Conservation (phyloP, 1,139 yeast species). For the Kodamaea fungicola region DNA sequence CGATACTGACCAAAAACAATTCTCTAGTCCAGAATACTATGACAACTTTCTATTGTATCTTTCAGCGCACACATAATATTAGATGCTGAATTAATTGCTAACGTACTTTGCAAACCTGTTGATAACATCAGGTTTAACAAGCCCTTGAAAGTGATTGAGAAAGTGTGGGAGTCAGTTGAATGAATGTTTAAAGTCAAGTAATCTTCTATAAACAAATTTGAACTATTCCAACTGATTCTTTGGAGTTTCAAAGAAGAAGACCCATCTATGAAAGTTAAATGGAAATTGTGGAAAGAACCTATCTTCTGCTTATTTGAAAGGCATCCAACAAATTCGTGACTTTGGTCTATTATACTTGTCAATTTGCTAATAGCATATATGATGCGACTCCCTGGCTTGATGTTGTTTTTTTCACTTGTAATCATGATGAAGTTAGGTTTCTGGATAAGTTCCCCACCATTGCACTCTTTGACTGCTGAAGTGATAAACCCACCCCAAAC, state of each 20-base stretch:
- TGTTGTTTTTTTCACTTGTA: slow-evolving; percentile 13
- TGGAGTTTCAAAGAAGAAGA: slow-evolving; percentile 19
- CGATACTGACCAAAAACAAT: no score
- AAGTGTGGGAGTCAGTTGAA: slow-evolving; percentile 32
- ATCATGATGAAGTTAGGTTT: slow-evolving; percentile 24
- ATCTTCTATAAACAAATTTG: slow-evolving; percentile 17
- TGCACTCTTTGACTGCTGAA: slow-evolving; percentile 22
- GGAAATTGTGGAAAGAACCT: slow-evolving; percentile 13
- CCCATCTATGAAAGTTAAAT: slow-evolving; percentile 25
- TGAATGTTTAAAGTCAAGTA: slow-evolving; percentile 29
- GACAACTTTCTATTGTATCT: slow-evolving; percentile 23
- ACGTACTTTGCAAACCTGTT: slow-evolving; percentile 4
- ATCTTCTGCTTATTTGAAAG: slow-evolving; percentile 11
- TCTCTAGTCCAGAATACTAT: no score
- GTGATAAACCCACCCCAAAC: slow-evolving; percentile 23
- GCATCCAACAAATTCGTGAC: slow-evolving; percentile 19
- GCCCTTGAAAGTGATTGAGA: slow-evolving; percentile 28
- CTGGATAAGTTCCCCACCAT: slow-evolving; percentile 23
- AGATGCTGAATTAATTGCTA: slow-evolving; percentile 25
- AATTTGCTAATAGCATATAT: slow-evolving; percentile 20
- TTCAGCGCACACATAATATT: slow-evolving; percentile 30
- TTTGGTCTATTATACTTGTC: slow-evolving; percentile 34
- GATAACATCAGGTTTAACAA: slow-evolving; percentile 20
- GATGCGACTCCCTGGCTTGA: slow-evolving; percentile 2
- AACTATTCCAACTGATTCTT: slow-evolving; percentile 7